Percentiles rank a stretch among this genome's conserved stretches.
These are phyloP conservation scores for Talaromyces sp. DNA, from an alignment of 2,329 filamentous ascomycete genomes.

Conservation along the genomic window DNA sequence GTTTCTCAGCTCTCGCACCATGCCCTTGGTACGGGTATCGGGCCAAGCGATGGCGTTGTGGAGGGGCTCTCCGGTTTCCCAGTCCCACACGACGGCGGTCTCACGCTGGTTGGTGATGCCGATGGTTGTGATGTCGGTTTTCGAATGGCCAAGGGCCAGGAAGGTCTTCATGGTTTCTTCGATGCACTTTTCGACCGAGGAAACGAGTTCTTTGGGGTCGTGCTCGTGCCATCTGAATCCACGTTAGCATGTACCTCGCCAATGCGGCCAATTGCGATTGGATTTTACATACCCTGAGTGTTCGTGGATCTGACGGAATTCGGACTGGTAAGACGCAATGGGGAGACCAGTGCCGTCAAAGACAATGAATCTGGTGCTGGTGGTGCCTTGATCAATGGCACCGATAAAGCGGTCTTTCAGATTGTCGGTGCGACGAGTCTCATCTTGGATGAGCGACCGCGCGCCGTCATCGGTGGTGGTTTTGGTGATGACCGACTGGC, in stretches of 20 bases:
- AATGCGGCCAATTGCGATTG: background rate
- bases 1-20: slow-evolving; percentile 70
- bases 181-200: slow-evolving; percentile 73
- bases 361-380: slow-evolving; percentile 82
- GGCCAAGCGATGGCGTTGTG: slow-evolving; percentile 87
- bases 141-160: slow-evolving; percentile 60
- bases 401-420: slow-evolving; percentile 60
- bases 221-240: slow-evolving; percentile 81
- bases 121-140: slow-evolving; percentile 48
- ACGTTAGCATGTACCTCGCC: background rate
- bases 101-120: slow-evolving; percentile 90
- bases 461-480: slow-evolving; percentile 27
- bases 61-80: slow-evolving; percentile 69
- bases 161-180: slow-evolving; percentile 70
- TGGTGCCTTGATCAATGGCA: slow-evolving; percentile 87
- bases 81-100: slow-evolving; percentile 81
- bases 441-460: slow-evolving; percentile 30
- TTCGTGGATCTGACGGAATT: slow-evolving; percentile 80
- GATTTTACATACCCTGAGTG: slow-evolving; percentile 65
- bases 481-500: slow-evolving; percentile 21
- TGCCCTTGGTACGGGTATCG: slow-evolving; percentile 69
- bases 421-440: slow-evolving; percentile 23
- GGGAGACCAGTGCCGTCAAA: slow-evolving; percentile 76
- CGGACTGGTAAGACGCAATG: slow-evolving; percentile 77
- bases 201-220: slow-evolving; percentile 70